phyloP scores from a whole-genome alignment of 192 early-diverging fungal species.

The Chytriomyces sp. region DNA sequence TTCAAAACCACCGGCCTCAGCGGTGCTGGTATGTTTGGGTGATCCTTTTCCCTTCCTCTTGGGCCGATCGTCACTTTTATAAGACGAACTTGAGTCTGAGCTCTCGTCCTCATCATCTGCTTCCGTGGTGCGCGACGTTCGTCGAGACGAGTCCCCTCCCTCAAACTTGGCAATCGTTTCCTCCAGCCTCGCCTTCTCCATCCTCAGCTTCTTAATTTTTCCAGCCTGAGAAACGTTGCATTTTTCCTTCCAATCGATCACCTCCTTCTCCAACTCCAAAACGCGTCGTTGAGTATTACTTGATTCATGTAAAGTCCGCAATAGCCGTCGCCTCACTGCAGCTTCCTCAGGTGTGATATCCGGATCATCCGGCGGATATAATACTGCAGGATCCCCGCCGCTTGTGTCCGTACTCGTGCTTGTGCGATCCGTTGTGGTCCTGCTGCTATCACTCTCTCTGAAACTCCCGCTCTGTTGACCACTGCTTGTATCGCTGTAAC shows the following conservation, averaged over 20 bases:
- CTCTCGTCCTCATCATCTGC: constrained; percentile 16
- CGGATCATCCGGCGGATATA: constrained; percentile 4
- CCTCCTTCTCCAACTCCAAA: not conserved
- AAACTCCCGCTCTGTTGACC: not conserved
- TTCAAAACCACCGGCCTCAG: constrained; percentile 1
- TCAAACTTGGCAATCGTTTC: constrained; percentile 2
- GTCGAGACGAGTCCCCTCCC: not conserved
- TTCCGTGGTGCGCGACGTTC: not conserved
- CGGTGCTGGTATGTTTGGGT: not conserved
- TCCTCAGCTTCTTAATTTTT: constrained; percentile 34
- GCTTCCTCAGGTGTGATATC: constrained; percentile 21
- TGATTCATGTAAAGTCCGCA: not conserved
- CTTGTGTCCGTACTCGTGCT: not conserved
- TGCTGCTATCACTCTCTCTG: constrained; percentile 10
- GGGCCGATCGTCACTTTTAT: constrained; percentile 6
- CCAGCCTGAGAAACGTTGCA: constrained; percentile 19
- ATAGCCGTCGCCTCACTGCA: not conserved
- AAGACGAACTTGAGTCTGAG: not conserved
- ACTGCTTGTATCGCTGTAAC: constrained; percentile 9
- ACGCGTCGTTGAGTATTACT: not conserved
- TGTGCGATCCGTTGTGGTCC: not conserved
- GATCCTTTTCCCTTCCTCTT: not conserved
- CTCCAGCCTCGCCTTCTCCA: constrained; percentile 13
- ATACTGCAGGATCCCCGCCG: not conserved
- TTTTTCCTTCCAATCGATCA: constrained; percentile 15